Evolutionary conservation across 2,329 filamentous ascomycete species (phyloP), one percentile per base, ranked within the genome.

Genomic region (Ophiostoma angusticollis): DNA sequence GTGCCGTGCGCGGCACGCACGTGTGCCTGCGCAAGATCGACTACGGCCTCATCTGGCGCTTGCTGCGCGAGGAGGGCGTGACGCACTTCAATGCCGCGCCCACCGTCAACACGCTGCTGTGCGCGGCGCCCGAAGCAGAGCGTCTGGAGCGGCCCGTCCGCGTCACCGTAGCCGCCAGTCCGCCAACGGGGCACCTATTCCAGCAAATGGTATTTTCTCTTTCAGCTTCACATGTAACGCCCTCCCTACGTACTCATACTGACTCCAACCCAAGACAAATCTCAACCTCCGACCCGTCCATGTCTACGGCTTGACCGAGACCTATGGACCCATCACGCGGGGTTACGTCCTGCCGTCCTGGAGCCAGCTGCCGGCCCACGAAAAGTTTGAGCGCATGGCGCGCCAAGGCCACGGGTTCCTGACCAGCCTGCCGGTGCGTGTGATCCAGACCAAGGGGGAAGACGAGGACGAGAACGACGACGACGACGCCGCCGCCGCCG

Each of bases 21-120:
- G 86, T 94, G 56, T 95, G 87, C 52, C 67, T 98, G 14, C 74
- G 91, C 44, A 96, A 94, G 64, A 84, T 98, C 47, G 86, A 96
- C 60, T 98, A 98, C 55, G 76, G 84, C 0, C 68, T 89, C 42
- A 93, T 98, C 44, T 98, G 91, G 91, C 72, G 73, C 35, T 63
- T 98, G 4, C 64, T 98, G 24, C 93, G 86, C 53, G 73, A 85
- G 37, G 84, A 96, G 58, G 67, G 74, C 6, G 81, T 98, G 47
- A 96, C 86, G 1, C 91, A 98, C 59, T 96, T 93, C 64, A 93
- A 89, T 54, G 89, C 89, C 1, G 91, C 89, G 0, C 91, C 91
- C 0, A 98, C 91, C 0, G 91, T 98, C 37, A 96, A 96, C 57
- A 98, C 89, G 0, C 64, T 96, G 1, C 73, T 98, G 3, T 94